Evolutionary conservation across 129 eudicot species (phyloP).

Genomic region (Chrysanthemum makinoi): DNA sequence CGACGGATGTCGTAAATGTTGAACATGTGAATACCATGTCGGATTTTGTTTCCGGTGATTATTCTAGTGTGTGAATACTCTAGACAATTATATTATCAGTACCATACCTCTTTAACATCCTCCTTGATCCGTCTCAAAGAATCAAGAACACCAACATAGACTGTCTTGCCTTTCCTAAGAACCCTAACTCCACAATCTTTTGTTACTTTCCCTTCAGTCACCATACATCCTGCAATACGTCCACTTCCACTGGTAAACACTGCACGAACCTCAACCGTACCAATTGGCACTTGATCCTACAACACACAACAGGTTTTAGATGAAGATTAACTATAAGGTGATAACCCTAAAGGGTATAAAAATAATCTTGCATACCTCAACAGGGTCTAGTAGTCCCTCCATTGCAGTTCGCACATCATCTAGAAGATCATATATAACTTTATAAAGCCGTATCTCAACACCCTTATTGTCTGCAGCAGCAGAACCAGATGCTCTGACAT

Average conservation of each 20-base stretch:
- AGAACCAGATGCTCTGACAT: constrained; percentile 78
- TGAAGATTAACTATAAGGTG: not conserved
- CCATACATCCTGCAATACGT: constrained; percentile 97
- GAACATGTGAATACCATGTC: not conserved
- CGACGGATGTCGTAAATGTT: not conserved
- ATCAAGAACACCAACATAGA: constrained; percentile 65
- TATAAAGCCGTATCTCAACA: constrained; percentile 79
- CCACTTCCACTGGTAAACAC: constrained; percentile 91
- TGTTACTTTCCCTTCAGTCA: constrained; percentile 77
- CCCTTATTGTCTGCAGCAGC: constrained; percentile 75
- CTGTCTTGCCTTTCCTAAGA: constrained; percentile 57
- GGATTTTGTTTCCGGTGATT: not conserved
- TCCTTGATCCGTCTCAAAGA: constrained; percentile 92
- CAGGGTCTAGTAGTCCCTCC: constrained; percentile 94
- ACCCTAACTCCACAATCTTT: constrained; percentile 85
- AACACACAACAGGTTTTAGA: constrained; percentile 17
- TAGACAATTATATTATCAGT: not conserved
- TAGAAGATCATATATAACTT: constrained; percentile 86
- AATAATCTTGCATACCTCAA: constrained; percentile 64
- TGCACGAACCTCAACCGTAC: constrained; percentile 85
- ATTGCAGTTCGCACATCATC: constrained; percentile 90
- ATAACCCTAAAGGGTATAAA: not conserved
- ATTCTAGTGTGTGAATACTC: not conserved
- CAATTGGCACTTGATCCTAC: constrained; percentile 88
- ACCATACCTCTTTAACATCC: constrained; percentile 80